These are phyloP conservation scores for Choiromyces venosus DNA, from an alignment of 495 filamentous ascomycete genomes.

Conservation along the genomic window DNA sequence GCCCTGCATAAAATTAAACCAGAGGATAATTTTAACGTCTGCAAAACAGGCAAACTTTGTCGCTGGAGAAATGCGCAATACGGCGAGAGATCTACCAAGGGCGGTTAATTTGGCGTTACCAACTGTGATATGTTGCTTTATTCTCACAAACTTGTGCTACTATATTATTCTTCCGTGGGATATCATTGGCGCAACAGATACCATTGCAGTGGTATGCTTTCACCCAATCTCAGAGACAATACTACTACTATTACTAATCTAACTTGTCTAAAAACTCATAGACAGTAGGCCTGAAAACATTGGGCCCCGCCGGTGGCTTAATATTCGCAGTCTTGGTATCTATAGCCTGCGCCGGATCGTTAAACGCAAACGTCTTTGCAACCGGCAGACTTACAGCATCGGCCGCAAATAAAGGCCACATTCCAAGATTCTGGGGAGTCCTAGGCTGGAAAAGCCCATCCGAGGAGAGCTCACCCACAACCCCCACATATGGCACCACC, in stretches of 20 bases:
- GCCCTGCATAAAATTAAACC: not conserved
- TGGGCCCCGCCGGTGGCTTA: constrained; percentile 49
- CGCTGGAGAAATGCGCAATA: constrained; percentile 50
- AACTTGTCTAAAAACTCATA: constrained; percentile 43
- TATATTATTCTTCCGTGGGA: not conserved
- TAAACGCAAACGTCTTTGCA: constrained; percentile 55
- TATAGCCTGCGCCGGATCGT: constrained; percentile 51
- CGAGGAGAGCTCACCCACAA: not conserved
- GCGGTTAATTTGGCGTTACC: constrained; percentile 54
- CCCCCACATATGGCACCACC: not conserved
- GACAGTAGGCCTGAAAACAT: constrained; percentile 52
- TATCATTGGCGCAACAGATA: not conserved
- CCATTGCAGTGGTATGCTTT: not conserved
- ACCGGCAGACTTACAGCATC: constrained; percentile 55
- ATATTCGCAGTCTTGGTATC: constrained; percentile 50
- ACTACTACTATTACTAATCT: no score
- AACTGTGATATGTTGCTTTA: constrained; percentile 53
- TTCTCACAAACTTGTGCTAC: constrained; percentile 31
- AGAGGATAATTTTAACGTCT: not conserved
- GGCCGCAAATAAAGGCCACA: constrained; percentile 51
- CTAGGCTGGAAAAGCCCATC: constrained; percentile 41
- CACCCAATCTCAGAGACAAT: not conserved
- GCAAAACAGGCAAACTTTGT: constrained; percentile 51
- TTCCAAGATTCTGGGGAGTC: constrained; percentile 47
- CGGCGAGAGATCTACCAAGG: constrained; percentile 52